These are phyloP conservation scores for Diplodia scrobiculata DNA, from an alignment of 2,329 filamentous ascomycete species.

Conservation along the genomic window DNA sequence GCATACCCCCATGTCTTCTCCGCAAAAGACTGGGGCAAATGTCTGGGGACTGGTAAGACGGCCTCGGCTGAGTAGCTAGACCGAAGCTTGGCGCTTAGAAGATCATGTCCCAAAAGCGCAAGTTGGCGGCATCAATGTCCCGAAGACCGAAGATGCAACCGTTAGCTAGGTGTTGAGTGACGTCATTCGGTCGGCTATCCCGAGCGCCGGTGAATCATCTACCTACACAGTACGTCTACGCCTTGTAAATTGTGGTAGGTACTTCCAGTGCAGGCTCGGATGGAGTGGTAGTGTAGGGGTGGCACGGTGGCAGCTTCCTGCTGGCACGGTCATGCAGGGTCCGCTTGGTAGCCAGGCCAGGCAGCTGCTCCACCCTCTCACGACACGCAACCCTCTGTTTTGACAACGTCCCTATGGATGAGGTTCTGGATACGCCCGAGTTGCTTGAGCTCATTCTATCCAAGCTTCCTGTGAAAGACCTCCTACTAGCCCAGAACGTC, in stretches of 20 bases:
- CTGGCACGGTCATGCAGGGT: not conserved
- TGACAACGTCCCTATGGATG: not conserved
- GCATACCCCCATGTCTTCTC: conserved; percentile 19
- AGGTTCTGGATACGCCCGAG: conserved; percentile 10
- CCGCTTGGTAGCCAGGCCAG: not conserved
- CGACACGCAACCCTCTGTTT: not conserved
- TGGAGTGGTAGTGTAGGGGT: too few species aligned
- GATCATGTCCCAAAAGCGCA: not conserved
- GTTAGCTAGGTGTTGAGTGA: not conserved
- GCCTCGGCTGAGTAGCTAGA: not conserved
- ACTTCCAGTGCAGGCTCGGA: too few species aligned
- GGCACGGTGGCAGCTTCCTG: not conserved
- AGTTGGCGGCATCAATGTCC: conserved; percentile 4
- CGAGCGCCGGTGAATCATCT: not conserved
- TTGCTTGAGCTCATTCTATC: conserved; percentile 20
- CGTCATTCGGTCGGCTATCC: conserved; percentile 10
- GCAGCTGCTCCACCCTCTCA: not conserved
- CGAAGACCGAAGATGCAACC: not conserved
- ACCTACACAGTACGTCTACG: not conserved
- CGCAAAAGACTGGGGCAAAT: conserved; percentile 16
- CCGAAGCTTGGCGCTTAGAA: not conserved
- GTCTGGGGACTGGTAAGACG: conserved; percentile 5
- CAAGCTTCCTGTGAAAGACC: conserved; percentile 3
- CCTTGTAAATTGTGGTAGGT: not conserved
- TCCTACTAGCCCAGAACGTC: conserved; percentile 1